Percentiles rank a stretch among this genome's conserved stretches.
Conservation (phyloP, 179 eudicot genomes). For the Dionaea muscipula region DNA sequence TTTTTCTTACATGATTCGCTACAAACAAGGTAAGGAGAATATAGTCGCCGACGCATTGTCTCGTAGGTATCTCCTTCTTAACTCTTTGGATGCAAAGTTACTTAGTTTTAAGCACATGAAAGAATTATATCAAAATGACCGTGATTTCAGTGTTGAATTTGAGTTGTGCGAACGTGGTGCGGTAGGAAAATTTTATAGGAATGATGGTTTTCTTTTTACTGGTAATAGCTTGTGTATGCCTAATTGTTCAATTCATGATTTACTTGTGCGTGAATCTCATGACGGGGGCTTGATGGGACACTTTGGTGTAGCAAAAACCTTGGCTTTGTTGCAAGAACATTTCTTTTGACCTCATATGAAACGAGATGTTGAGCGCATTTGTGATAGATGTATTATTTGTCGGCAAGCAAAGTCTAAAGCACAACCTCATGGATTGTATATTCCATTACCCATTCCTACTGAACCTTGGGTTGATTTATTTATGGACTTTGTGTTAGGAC, state of each 20-base stretch:
- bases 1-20: too few relatives aligned
- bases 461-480: neutral
- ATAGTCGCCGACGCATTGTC: neutral
- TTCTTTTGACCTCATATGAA: too few relatives aligned
- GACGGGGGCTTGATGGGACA: too few relatives aligned
- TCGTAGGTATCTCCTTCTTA: too few relatives aligned
- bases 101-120: neutral
- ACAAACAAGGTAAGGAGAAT: conserved; percentile 1
- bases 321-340: too few relatives aligned
- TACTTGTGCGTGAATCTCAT: too few relatives aligned
- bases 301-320: neutral
- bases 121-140: neutral
- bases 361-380: neutral
- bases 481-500: neutral
- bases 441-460: conserved; percentile 4
- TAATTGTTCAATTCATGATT: neutral
- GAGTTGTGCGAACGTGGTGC: neutral
- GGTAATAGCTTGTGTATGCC: conserved; percentile 5
- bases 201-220: conserved; percentile 5
- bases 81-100: neutral
- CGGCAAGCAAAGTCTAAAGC: neutral
- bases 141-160: too few relatives aligned
- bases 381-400: conserved; percentile 6
- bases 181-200: neutral
- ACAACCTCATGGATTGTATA: conserved; percentile 6